Percentiles rank a stretch among this genome's conserved stretches.
phyloP scores from a whole-genome alignment of 352 stramenopile genomes.

The Bremia lactucae region DNA sequence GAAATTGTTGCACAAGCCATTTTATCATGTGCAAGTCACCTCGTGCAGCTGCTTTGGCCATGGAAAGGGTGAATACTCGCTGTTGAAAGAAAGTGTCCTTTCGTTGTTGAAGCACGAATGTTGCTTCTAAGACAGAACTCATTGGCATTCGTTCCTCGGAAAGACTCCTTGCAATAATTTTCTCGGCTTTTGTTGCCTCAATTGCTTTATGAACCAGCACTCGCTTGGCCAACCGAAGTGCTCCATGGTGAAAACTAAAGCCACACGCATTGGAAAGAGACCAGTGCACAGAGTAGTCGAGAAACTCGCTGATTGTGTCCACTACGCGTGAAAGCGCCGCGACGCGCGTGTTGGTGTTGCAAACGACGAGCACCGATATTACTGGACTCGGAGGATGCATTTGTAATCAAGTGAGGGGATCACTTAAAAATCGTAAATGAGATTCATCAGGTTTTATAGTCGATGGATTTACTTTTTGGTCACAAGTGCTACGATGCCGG shows the following conservation, averaged over 20 bases:
- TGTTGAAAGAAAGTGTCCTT: slow-evolving; percentile 19
- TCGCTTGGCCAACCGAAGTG: slow-evolving; percentile 15
- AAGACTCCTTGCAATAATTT: slow-evolving; percentile 7
- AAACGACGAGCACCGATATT: slow-evolving; percentile 12
- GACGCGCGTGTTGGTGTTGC: slow-evolving; percentile 13
- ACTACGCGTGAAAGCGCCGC: slow-evolving; percentile 16
- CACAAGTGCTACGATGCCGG: slow-evolving; percentile 10
- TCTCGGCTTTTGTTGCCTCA: slow-evolving; percentile 9
- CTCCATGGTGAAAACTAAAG: slow-evolving; percentile 12
- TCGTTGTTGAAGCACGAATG: slow-evolving; percentile 4
- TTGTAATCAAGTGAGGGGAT: slow-evolving; percentile 3
- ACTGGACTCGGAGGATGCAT: slow-evolving; percentile 15
- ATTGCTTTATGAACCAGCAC: slow-evolving; percentile 12
- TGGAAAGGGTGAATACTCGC: slow-evolving; percentile 17
- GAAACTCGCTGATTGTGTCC: slow-evolving; percentile 24
- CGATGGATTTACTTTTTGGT: slow-evolving; percentile 14
- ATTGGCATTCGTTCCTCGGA: slow-evolving; percentile 4
- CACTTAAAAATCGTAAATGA: slow-evolving; percentile 12
- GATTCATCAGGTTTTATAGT: slow-evolving; percentile 6
- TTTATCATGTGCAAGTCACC: slow-evolving; percentile 21
- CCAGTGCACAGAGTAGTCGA: slow-evolving; percentile 23
- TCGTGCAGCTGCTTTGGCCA: slow-evolving; percentile 19
- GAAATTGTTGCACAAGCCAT: slow-evolving; percentile 19
- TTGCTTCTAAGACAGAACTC: slow-evolving; percentile 6
- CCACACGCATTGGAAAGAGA: slow-evolving; percentile 18